A percentile compares a stretch with the other conserved stretches of the same genome.
phyloP scores from a whole-genome alignment of 169 alveolate genomes.

The Eimeria brunetti region DNA sequence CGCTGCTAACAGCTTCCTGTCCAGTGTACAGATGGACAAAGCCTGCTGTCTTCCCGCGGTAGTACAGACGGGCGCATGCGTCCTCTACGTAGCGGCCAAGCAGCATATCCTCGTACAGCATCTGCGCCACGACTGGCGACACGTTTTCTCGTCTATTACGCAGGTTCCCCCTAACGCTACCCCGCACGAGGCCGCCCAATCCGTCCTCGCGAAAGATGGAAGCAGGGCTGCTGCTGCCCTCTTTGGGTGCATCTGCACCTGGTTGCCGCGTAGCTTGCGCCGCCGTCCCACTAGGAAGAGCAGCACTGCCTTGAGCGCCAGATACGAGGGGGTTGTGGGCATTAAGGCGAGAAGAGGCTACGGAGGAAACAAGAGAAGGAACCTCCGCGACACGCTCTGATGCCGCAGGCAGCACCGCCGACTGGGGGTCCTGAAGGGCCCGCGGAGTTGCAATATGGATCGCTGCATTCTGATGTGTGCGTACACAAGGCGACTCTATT shows the following conservation, averaged over 20 bases:
- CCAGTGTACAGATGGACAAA: constrained; percentile 93
- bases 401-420: neutral
- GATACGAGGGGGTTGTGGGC: neutral
- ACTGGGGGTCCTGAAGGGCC: neutral
- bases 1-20: constrained; percentile 91
- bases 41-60: constrained; percentile 91
- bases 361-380: neutral
- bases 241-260: neutral
- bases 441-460: constrained; percentile 10
- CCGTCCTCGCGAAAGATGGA: constrained; percentile 43
- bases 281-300: neutral
- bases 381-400: constrained; percentile 13
- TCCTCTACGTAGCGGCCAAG: constrained; percentile 91
- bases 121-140: constrained; percentile 85
- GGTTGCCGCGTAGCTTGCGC: constrained; percentile 2
- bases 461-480: constrained; percentile 17
- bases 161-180: constrained; percentile 44
- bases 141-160: constrained; percentile 54
- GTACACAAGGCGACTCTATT: neutral
- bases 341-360: neutral
- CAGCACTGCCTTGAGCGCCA: neutral
- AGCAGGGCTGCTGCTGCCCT: neutral
- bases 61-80: constrained; percentile 91
- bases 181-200: constrained; percentile 58
- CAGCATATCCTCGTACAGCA: constrained; percentile 89